Percentiles rank a stretch among this genome's conserved stretches.
Conservation (phyloP, 805 yeast genomes). For the Zygosaccharomyces rouxii region DNA sequence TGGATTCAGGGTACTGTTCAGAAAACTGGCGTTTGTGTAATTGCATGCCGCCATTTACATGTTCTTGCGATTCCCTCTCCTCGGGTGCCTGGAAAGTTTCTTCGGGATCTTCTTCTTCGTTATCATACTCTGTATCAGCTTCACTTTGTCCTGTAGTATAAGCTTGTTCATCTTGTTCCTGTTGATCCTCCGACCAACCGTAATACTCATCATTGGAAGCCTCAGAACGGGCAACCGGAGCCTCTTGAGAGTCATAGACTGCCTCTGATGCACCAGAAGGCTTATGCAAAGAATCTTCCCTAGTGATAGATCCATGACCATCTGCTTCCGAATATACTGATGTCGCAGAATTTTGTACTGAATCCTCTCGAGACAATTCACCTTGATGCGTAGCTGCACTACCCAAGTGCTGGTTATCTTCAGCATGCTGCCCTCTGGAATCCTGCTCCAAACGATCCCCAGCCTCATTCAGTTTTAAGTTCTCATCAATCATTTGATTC, state of each 20-base stretch:
- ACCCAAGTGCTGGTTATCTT: neutral
- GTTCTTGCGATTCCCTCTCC: neutral
- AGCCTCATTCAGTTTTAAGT: constrained; percentile 23
- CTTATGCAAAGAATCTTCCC: neutral
- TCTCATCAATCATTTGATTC: constrained; percentile 35
- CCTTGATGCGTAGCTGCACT: neutral
- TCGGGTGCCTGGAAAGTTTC: neutral
- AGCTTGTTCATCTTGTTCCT: neutral
- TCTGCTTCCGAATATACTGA: neutral
- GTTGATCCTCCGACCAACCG: constrained; percentile 5
- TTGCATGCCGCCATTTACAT: neutral
- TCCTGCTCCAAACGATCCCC: constrained; percentile 2
- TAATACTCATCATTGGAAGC: constrained; percentile 1
- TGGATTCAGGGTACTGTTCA: neutral
- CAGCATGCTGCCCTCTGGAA: neutral
- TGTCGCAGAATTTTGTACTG: neutral
- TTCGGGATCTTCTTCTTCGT: neutral
- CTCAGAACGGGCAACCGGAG: neutral
- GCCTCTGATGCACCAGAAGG: neutral
- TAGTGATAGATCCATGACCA: neutral
- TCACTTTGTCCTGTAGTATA: neutral
- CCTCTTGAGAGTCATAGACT: neutral
- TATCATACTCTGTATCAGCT: neutral
- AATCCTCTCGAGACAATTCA: neutral
- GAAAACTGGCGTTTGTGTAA: neutral